phyloP scores from a whole-genome alignment of 306 rosid genomes.

The Lathyrus sativus region DNA sequence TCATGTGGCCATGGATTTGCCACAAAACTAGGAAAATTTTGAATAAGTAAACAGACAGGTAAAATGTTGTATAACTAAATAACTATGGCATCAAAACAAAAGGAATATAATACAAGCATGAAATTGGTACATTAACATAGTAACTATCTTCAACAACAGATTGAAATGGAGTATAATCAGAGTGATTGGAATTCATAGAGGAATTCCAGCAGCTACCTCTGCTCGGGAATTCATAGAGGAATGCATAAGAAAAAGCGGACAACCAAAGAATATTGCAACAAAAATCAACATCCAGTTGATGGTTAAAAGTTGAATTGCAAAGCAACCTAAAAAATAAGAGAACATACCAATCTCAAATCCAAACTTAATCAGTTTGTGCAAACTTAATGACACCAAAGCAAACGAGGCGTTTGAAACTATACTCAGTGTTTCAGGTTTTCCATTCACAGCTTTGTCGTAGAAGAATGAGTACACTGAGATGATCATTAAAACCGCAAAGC shows the following conservation, averaged over 20 bases:
- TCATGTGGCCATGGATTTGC: no score
- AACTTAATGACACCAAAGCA: slow-evolving; percentile 18
- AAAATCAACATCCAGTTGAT: not conserved
- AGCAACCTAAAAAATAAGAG: not conserved
- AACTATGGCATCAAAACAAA: no score
- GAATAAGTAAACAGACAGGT: no score
- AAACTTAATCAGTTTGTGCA: not conserved
- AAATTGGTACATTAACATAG: no score
- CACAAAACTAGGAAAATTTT: no score
- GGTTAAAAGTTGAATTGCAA: slow-evolving; percentile 1
- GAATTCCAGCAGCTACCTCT: not conserved
- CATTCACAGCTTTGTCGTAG: slow-evolving; percentile 1
- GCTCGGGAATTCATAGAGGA: not conserved
- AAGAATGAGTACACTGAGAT: slow-evolving; percentile 12
- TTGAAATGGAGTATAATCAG: no score
- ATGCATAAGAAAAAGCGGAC: slow-evolving; percentile 3
- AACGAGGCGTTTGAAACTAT: not conserved
- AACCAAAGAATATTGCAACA: not conserved
- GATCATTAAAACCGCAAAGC: not conserved
- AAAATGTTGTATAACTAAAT: no score
- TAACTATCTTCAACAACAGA: no score
- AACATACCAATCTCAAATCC: slow-evolving; percentile 2
- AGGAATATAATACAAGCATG: no score
- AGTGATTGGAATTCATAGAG: no score
- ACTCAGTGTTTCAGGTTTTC: slow-evolving; percentile 20